These are phyloP conservation scores for Adiantum capillusveneris DNA, from an alignment of 75 land plant species.

Conservation along the genomic window DNA sequence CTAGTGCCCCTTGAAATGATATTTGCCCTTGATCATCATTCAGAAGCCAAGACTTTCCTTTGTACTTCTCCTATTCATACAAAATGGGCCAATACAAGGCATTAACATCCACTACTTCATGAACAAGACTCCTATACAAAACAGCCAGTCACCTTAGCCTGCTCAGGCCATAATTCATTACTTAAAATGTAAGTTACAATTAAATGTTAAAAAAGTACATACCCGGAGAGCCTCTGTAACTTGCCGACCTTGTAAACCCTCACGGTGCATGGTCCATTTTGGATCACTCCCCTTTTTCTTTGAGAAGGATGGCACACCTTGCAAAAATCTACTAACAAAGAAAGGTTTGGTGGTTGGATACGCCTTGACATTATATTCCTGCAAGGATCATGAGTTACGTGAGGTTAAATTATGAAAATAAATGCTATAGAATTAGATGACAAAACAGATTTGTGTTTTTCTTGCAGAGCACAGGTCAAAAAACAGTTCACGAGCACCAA, in stretches of 20 bases:
- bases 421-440: background rate
- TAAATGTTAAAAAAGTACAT: constrained; percentile 1
- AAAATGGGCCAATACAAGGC: no score
- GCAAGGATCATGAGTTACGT: constrained; percentile 5
- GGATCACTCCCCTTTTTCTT: constrained; percentile 73
- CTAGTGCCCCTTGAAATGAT: constrained; percentile 86
- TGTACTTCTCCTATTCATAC: constrained; percentile 72
- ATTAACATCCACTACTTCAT: no score
- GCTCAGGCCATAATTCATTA: no score
- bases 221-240: constrained; percentile 78
- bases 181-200: background rate
- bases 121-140: background rate
- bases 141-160: no score
- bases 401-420: background rate
- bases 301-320: constrained; percentile 76
- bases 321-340: constrained; percentile 75
- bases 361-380: constrained; percentile 89
- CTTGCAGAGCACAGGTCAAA: background rate
- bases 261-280: constrained; percentile 81
- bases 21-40: constrained; percentile 87
- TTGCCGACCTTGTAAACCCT: constrained; percentile 90
- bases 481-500: background rate
- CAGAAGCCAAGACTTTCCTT: constrained; percentile 88
- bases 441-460: background rate
- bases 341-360: constrained; percentile 48